Conservation (phyloP, 345 rosid species). For the Hibiscus mutabilis region DNA sequence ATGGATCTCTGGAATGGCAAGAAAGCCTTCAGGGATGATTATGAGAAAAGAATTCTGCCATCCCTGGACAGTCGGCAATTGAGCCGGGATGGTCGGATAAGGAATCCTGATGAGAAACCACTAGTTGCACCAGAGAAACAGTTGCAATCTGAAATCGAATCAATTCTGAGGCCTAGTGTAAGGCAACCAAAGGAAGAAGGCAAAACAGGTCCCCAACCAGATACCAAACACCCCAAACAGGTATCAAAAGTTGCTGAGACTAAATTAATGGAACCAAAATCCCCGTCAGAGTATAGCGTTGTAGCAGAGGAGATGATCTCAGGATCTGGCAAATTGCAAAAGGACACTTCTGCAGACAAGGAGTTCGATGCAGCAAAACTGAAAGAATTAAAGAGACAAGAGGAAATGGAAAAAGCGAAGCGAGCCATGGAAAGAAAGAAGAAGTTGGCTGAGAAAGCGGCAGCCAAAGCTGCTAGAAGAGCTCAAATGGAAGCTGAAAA, state of each 20-base stretch:
- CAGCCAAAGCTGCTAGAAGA: constrained; percentile 78
- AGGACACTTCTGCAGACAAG: constrained; percentile 25
- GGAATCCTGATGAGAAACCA: constrained; percentile 60
- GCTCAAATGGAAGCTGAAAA: constrained; percentile 96
- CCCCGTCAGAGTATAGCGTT: constrained; percentile 25
- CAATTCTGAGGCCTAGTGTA: constrained; percentile 36
- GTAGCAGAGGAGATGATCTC: constrained; percentile 29
- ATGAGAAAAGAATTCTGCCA: constrained; percentile 54
- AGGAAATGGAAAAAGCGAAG: constrained; percentile 80
- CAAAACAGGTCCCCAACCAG: constrained; percentile 39
- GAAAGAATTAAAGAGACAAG: constrained; percentile 85
- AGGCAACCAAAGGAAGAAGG: constrained; percentile 59
- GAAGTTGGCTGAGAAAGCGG: constrained; percentile 84
- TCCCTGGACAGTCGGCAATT: constrained; percentile 58
- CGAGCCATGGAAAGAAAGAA: constrained; percentile 94
- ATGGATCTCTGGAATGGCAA: constrained; percentile 60
- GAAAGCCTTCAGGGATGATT: constrained; percentile 80
- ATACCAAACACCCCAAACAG: constrained; percentile 26
- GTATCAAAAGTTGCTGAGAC: constrained; percentile 36
- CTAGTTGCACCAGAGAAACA: constrained; percentile 35
- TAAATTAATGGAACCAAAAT: constrained; percentile 34
- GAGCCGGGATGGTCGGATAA: constrained; percentile 67
- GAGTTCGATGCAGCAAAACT: constrained; percentile 54
- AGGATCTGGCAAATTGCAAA: constrained; percentile 31
- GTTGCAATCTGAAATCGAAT: constrained; percentile 28